phyloP scores from a whole-genome alignment of 352 stramenopile species.

The Thraustochytrium sp. region DNA sequence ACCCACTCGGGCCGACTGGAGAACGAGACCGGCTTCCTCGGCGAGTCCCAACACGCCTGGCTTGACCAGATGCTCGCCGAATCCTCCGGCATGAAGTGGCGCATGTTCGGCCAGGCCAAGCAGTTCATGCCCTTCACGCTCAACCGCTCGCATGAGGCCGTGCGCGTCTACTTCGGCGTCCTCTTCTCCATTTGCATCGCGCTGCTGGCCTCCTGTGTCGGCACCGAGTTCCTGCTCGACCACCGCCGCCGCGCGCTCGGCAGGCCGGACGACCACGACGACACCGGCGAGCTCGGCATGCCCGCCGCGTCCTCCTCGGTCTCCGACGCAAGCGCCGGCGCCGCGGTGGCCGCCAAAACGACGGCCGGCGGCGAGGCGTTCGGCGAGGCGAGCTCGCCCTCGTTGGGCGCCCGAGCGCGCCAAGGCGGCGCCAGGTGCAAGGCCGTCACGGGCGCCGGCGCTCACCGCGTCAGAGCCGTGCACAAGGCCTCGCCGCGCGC shows the following conservation, averaged over 20 bases:
- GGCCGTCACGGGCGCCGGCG: background rate
- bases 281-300: too few species aligned
- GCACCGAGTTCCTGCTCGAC: background rate
- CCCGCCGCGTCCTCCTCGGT: too few species aligned
- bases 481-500: background rate
- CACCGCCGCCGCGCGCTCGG: background rate
- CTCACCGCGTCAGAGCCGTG: background rate
- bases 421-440: background rate
- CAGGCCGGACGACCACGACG: background rate
- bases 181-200: background rate
- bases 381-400: too few species aligned
- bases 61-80: background rate
- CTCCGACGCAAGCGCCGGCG: too few species aligned
- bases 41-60: background rate
- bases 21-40: background rate
- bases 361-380: too few species aligned
- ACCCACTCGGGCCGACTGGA: background rate
- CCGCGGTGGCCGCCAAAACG: too few species aligned
- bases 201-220: background rate
- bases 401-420: background rate
- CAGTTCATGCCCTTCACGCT: background rate
- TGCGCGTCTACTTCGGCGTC: background rate
- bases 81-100: background rate
- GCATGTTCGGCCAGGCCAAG: constrained; percentile 7
- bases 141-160: background rate